Evolutionary conservation across 352 stramenopile species (phyloP).

Genomic region (Saprolegnia diclina): DNA sequence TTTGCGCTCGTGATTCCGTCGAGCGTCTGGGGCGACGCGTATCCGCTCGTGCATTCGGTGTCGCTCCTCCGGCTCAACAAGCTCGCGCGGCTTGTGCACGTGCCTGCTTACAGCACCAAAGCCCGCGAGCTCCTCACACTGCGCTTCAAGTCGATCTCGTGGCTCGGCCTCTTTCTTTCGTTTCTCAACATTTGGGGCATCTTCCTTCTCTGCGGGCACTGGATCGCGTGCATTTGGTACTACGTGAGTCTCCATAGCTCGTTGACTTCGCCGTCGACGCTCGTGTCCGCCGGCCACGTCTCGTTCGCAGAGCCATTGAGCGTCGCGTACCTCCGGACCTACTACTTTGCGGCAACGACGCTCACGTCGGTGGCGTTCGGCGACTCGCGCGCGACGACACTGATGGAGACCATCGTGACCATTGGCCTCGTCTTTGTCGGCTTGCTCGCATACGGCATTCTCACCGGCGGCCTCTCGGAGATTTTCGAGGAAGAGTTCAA

Average conservation of each 20-base stretch:
- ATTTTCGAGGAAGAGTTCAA: slow-evolving; percentile 66
- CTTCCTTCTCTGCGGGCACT: slow-evolving; percentile 57
- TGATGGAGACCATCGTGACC: slow-evolving; percentile 38
- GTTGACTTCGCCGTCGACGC: not conserved
- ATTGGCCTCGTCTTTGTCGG: slow-evolving; percentile 63
- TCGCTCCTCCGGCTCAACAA: slow-evolving; percentile 23
- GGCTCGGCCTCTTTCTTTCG: slow-evolving; percentile 8
- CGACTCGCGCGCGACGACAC: slow-evolving; percentile 34
- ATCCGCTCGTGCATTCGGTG: not conserved
- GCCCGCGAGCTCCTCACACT: slow-evolving; percentile 14
- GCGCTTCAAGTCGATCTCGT: slow-evolving; percentile 24
- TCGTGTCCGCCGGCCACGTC: not conserved
- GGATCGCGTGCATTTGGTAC: slow-evolving; percentile 68
- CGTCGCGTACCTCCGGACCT: slow-evolving; percentile 54
- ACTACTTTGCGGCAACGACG: slow-evolving; percentile 73
- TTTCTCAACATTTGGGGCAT: slow-evolving; percentile 19
- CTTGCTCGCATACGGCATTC: slow-evolving; percentile 61
- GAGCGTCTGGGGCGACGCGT: not conserved
- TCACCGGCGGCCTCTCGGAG: slow-evolving; percentile 64
- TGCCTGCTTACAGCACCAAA: not conserved
- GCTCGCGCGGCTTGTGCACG: slow-evolving; percentile 12
- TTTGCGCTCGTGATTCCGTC: slow-evolving; percentile 38
- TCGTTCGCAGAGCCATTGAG: not conserved
- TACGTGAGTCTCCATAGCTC: slow-evolving; percentile 32
- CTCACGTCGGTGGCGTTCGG: slow-evolving; percentile 81